These are phyloP conservation scores for Penstemon davidsonii DNA, from an alignment of 257 asterid species.

Conservation along the genomic window DNA sequence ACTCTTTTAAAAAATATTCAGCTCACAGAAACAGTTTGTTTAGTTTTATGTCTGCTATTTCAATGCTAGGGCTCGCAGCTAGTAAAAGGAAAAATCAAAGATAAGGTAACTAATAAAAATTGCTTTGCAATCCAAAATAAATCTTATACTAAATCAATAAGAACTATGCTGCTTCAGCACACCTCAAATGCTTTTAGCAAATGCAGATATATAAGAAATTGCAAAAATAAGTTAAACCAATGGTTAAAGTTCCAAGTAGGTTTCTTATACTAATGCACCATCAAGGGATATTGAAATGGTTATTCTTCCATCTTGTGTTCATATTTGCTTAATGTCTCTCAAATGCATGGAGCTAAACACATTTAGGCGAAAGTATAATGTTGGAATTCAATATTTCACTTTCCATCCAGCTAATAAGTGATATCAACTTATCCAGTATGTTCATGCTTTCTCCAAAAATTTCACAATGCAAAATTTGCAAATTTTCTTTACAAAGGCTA, in stretches of 20 bases:
- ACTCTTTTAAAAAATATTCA: too few species aligned
- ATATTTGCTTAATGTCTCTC: not conserved
- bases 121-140: too few species aligned
- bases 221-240: not conserved
- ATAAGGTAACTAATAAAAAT: too few species aligned
- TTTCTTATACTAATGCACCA: not conserved
- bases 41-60: too few species aligned
- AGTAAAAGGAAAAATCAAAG: too few species aligned
- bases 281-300: conserved; percentile 6
- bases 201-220: not conserved
- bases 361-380: not conserved
- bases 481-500: not conserved
- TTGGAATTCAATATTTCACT: not conserved
- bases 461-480: not conserved
- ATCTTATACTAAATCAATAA: not conserved
- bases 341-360: not conserved
- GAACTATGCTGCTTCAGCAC: conserved; percentile 8
- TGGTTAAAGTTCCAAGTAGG: not conserved
- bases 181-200: not conserved
- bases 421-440: conserved; percentile 2
- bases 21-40: too few species aligned
- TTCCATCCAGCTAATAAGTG: conserved; percentile 3
- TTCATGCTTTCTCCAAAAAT: not conserved
- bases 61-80: too few species aligned
- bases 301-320: not conserved